Evolutionary conservation across 176 grass and related monocot species (phyloP).

Genomic region (Paspalum notatum): DNA sequence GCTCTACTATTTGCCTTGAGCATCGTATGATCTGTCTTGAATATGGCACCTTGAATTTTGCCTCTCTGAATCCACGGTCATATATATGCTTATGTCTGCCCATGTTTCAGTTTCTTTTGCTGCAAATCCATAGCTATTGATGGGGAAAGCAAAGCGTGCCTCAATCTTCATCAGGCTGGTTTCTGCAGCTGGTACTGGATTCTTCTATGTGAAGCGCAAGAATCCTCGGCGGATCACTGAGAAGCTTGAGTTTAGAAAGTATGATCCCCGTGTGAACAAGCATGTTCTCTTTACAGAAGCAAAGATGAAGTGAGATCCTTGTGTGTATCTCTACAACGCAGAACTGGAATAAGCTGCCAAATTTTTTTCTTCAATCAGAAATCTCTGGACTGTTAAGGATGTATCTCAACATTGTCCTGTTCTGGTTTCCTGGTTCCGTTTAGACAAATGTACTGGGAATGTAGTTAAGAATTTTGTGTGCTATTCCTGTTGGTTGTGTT

Average conservation of each 20-base stretch:
- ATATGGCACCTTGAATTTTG: not conserved
- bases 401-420: too few species aligned
- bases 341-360: not conserved
- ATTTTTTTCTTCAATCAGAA: not conserved
- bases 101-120: not conserved
- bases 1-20: not conserved
- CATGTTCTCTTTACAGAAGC: slow-evolving; percentile 39
- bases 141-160: slow-evolving; percentile 38
- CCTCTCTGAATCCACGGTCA: not conserved
- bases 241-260: slow-evolving; percentile 44
- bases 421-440: too few species aligned
- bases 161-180: slow-evolving; percentile 40
- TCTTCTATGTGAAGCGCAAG: slow-evolving; percentile 42
- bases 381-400: not conserved
- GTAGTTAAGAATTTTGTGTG: not conserved
- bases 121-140: not conserved
- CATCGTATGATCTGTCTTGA: not conserved
- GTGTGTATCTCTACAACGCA: not conserved
- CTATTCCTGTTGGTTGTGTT: not conserved
- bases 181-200: slow-evolving; percentile 38
- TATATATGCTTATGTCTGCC: not conserved
- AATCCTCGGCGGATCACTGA: slow-evolving; percentile 39
- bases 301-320: slow-evolving; percentile 33
- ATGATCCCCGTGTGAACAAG: slow-evolving; percentile 30
- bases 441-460: not conserved